Base-by-base conservation (phyloP, 2,329 filamentous ascomycete genomes). In the Nakataea oryzae region DNA sequence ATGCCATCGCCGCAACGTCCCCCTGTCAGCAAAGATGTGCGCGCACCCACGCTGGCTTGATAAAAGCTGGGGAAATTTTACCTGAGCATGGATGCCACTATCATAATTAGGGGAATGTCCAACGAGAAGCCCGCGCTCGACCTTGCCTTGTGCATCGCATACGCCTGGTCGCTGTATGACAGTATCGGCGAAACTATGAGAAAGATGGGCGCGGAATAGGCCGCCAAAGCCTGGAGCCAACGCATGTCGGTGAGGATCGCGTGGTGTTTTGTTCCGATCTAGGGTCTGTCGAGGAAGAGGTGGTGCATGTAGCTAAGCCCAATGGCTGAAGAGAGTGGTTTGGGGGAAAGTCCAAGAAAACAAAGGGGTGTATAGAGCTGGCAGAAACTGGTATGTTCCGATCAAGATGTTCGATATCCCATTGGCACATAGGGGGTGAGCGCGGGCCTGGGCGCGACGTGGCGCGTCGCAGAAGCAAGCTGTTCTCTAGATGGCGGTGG, bases 101-200 rank as follows among this genome's bases (percentile, higher is more conserved):
- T 81, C 86, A 89, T 89, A 65, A 89, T 89, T 63, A 89, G 75
- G 34, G 86, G 86, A 57, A 88, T 89, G 68, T 89, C 86, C 65
- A 89, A 78, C 24, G 86, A 89, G 74, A 89, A 89, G 62, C 86
- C 86, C 17, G 83, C 84, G 62, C 85, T 88, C 57, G 83, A 84
- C 72, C 55, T 62, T 62, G 75, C 79, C 68, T 81, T 78, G 69
- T 87, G 81, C 81, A 89, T 89, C 47, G 86, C 81, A 58, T 85
- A 70, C 29, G 82, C 84, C 75, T 88, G 85, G 74, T 88, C 86
- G 69, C 80, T 80, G 72, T 88, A 88, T 61, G 85, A 87, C 54
- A 86, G 74, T 57, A 88, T 76, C 24, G 85, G 86, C 67, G 85
- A 88, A 67, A 84, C 67, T 67, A 87, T 78, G 65, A 88, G 79